These are phyloP conservation scores for Pyrenophora tritici-repentis DNA, from an alignment of 2,329 filamentous ascomycete species.

Conservation along the genomic window DNA sequence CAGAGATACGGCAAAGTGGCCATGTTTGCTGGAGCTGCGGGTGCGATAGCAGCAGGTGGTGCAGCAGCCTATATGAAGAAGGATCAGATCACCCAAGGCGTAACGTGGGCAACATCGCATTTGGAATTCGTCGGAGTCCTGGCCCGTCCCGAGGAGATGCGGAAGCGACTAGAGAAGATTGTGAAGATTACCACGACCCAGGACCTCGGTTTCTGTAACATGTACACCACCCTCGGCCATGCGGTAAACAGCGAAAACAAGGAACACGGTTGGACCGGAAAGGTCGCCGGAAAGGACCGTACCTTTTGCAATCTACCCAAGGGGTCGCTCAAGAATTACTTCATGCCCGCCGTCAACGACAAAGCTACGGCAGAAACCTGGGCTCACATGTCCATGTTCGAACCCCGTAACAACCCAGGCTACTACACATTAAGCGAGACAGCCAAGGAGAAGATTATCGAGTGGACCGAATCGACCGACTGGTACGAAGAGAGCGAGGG, in stretches of 20 bases:
- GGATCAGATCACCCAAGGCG: constrained; percentile 76
- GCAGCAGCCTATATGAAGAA: constrained; percentile 86
- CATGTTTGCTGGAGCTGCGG: constrained; percentile 80
- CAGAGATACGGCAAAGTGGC: constrained; percentile 83
- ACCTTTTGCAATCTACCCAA: constrained; percentile 79
- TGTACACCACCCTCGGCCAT: constrained; percentile 83
- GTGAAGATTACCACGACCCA: constrained; percentile 67
- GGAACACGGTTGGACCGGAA: constrained; percentile 52
- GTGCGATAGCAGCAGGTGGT: constrained; percentile 78
- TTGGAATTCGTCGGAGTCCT: constrained; percentile 92
- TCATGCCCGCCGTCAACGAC: constrained; percentile 68
- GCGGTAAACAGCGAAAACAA: constrained; percentile 59
- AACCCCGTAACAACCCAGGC: constrained; percentile 70
- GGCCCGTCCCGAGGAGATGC: constrained; percentile 80
- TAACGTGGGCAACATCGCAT: constrained; percentile 84
- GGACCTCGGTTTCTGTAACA: constrained; percentile 77
- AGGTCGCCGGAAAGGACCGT: constrained; percentile 69
- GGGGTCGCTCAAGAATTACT: constrained; percentile 38
- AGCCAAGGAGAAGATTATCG: constrained; percentile 67
- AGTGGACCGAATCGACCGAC: constrained; percentile 65
- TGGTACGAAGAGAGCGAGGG: constrained; percentile 65
- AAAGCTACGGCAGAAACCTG: constrained; percentile 75
- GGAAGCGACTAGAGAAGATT: constrained; percentile 71
- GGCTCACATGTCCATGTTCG: constrained; percentile 85
- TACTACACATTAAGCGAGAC: constrained; percentile 70